phyloP scores from a whole-genome alignment of 2,329 filamentous ascomycete genomes.

The Colletotrichum kahawae region DNA sequence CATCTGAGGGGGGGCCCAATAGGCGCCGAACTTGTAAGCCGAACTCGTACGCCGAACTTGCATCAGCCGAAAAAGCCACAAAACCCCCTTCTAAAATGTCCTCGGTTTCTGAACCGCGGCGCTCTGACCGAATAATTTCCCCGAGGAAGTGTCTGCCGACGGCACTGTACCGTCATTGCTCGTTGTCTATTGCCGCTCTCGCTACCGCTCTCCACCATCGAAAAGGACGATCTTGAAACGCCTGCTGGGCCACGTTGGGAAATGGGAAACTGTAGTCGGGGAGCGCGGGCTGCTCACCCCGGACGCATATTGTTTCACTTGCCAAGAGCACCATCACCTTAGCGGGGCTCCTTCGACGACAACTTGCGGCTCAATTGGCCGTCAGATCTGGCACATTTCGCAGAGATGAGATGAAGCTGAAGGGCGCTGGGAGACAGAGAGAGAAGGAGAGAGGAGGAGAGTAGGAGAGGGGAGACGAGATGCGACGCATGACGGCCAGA shows the following conservation, averaged over 20 bases:
- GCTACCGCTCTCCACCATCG: neutral
- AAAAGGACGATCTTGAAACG: constrained; percentile 7
- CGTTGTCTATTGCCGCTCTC: neutral
- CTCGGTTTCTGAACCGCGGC: neutral
- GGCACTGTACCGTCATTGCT: neutral
- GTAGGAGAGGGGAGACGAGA: neutral
- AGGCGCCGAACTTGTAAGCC: neutral
- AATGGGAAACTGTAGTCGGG: neutral
- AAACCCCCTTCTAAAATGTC: neutral
- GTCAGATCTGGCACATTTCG: neutral
- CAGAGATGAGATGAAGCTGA: constrained; percentile 8
- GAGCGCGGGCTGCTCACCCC: neutral
- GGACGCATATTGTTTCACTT: constrained; percentile 16
- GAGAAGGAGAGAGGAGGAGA: neutral
- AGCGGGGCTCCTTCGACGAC: neutral
- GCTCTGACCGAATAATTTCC: neutral
- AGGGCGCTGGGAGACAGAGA: neutral
- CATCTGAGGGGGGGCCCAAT: neutral
- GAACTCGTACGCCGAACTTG: neutral
- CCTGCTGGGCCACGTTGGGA: neutral
- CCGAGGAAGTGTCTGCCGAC: neutral
- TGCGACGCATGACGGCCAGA: neutral
- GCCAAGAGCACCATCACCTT: neutral
- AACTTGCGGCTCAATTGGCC: neutral
- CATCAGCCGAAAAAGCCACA: neutral